A percentile compares a stretch with the other conserved stretches of the same genome.
phyloP scores from a whole-genome alignment of 2,329 filamentous ascomycete species.

The Monilinia fructigena region DNA sequence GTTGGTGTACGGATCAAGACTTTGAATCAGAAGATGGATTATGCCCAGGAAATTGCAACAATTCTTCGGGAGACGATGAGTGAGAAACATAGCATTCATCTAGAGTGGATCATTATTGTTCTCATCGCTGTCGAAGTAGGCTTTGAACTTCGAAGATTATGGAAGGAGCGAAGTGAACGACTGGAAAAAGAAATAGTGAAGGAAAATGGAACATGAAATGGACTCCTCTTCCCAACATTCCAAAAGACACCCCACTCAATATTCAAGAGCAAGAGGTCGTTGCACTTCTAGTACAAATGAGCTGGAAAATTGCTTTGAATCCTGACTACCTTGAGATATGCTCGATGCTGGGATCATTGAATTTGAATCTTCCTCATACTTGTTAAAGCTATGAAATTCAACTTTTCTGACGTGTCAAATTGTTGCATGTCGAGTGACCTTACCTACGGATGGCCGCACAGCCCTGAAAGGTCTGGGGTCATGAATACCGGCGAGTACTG shows the following conservation, averaged over 20 bases:
- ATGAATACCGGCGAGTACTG: no score
- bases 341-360: not conserved
- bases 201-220: not conserved
- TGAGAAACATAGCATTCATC: conserved; percentile 81
- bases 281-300: not conserved
- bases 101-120: conserved; percentile 95
- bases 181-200: conserved; percentile 8
- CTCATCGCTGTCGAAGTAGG: conserved; percentile 90
- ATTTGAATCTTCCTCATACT: not conserved
- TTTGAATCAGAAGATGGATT: conserved; percentile 96
- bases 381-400: not conserved
- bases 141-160: conserved; percentile 70
- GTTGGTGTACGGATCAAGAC: conserved; percentile 88
- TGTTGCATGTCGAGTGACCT: not conserved
- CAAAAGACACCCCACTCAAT: conserved; percentile 12
- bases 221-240: not conserved
- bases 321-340: not conserved
- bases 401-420: not conserved
- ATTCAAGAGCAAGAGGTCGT: not conserved
- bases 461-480: no score
- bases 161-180: conserved; percentile 34
- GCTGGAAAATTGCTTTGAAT: not conserved
- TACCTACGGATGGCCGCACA: not conserved
- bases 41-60: conserved; percentile 90
- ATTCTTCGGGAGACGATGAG: conserved; percentile 85